A percentile compares a stretch with the other conserved stretches of the same genome.
phyloP scores from a whole-genome alignment of 1,139 yeast species.

The Zygosaccharomyces sapae region DNA sequence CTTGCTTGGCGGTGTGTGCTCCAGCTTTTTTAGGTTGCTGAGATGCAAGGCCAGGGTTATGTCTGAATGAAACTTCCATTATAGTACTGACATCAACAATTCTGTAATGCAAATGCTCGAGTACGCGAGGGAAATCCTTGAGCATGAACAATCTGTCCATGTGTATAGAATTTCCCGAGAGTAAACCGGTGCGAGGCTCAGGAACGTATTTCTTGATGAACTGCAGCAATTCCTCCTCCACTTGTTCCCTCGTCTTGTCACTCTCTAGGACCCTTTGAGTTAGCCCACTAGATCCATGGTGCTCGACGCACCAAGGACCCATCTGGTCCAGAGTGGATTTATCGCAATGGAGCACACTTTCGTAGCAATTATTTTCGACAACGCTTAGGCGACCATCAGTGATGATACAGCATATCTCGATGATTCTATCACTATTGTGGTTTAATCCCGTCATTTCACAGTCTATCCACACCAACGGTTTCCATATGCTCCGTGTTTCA shows the following conservation, averaged over 20 bases:
- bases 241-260: slow-evolving; percentile 51
- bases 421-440: slow-evolving; percentile 64
- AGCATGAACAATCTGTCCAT: slow-evolving; percentile 86
- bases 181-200: slow-evolving; percentile 52
- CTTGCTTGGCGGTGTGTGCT: slow-evolving; percentile 81
- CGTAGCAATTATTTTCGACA: slow-evolving; percentile 55
- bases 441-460: slow-evolving; percentile 94
- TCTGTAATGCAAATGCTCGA: slow-evolving; percentile 74
- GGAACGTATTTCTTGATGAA: slow-evolving; percentile 59
- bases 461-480: slow-evolving; percentile 77
- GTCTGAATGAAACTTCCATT: slow-evolving; percentile 74
- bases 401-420: slow-evolving; percentile 86
- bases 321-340: slow-evolving; percentile 60
- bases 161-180: slow-evolving; percentile 91
- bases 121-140: slow-evolving; percentile 73
- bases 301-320: slow-evolving; percentile 82
- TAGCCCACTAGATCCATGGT: slow-evolving; percentile 77
- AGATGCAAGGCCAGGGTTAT: slow-evolving; percentile 55
- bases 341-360: slow-evolving; percentile 73
- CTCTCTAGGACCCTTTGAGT: slow-evolving; percentile 63
- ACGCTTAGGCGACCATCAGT: slow-evolving; percentile 77
- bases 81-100: slow-evolving; percentile 83
- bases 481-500: slow-evolving; percentile 14
- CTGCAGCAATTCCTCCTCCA: slow-evolving; percentile 56
- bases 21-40: slow-evolving; percentile 59